These are phyloP conservation scores for Chenopodium quinoa DNA, from an alignment of 148 eudicot species.

Conservation along the genomic window DNA sequence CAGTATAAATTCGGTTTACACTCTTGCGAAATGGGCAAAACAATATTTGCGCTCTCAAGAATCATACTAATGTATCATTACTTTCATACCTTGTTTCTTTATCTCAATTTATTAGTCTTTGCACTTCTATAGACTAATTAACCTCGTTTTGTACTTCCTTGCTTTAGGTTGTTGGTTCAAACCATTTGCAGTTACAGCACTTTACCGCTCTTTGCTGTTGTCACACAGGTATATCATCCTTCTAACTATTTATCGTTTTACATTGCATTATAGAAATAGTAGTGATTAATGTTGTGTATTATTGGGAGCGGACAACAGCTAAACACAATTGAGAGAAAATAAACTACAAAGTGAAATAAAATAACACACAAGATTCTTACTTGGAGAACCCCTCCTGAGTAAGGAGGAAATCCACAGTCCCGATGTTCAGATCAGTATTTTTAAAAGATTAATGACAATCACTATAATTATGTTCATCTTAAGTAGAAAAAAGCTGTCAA, in stretches of 20 bases:
- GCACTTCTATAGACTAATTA: too few species aligned
- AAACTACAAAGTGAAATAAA: too few species aligned
- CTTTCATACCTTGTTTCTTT: not conserved
- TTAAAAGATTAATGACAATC: too few species aligned
- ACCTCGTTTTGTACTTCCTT: not conserved
- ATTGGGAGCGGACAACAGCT: too few species aligned
- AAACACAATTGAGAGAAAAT: too few species aligned
- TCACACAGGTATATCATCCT: constrained; percentile 43
- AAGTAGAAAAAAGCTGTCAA: too few species aligned
- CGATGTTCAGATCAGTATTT: too few species aligned
- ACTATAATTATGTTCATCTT: too few species aligned
- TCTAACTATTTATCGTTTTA: not conserved
- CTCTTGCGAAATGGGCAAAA: not conserved
- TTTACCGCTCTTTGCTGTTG: constrained; percentile 55
- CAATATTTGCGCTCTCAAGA: constrained; percentile 13
- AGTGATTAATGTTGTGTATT: not conserved
- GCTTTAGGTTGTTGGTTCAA: constrained; percentile 40
- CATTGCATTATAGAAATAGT: not conserved
- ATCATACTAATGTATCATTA: constrained; percentile 14
- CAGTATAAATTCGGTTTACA: constrained; percentile 15
- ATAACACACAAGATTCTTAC: too few species aligned
- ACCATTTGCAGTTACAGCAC: constrained; percentile 56
- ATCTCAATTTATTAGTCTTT: too few species aligned
- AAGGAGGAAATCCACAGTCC: too few species aligned
- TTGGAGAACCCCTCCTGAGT: too few species aligned